Conservation (phyloP, 495 filamentous ascomycete genomes). For the Xylaria acuta region DNA sequence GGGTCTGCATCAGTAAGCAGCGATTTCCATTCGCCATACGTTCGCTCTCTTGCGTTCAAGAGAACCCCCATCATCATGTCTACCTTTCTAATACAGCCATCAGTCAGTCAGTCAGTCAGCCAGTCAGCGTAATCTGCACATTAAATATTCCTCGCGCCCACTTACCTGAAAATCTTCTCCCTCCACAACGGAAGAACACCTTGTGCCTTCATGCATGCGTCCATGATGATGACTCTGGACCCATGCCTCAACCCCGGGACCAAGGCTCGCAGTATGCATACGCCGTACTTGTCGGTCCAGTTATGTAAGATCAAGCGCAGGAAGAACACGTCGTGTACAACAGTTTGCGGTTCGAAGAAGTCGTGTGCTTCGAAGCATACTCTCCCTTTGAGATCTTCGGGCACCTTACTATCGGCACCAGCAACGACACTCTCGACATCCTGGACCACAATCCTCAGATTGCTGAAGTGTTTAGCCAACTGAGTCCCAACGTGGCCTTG, state of each 20-base stretch:
- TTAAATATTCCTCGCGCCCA: too few relatives aligned
- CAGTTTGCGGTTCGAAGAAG: conserved; percentile 54
- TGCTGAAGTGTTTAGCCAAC: neutral
- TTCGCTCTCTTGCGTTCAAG: conserved; percentile 1
- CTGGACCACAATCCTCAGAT: conserved; percentile 30
- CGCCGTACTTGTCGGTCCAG: conserved; percentile 47
- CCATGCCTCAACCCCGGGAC: conserved; percentile 35
- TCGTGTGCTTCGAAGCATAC: conserved; percentile 49
- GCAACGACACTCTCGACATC: conserved; percentile 40
- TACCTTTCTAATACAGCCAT: neutral
- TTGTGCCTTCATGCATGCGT: neutral
- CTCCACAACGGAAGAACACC: conserved; percentile 2
- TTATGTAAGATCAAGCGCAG: conserved; percentile 59
- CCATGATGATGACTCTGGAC: conserved; percentile 14
- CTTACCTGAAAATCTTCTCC: neutral
- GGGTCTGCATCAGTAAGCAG: neutral
- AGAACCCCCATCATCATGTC: neutral
- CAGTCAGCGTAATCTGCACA: neutral
- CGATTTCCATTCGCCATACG: neutral
- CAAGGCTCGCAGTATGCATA: conserved; percentile 48
- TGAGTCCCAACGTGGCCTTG: conserved; percentile 23
- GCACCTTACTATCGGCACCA: conserved; percentile 27
- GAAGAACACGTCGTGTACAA: conserved; percentile 55
- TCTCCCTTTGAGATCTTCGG: conserved; percentile 13
- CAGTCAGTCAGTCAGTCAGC: neutral